phyloP scores from a whole-genome alignment of 768 basidiomycete genomes.

The Pleurotus cornucopiae region DNA sequence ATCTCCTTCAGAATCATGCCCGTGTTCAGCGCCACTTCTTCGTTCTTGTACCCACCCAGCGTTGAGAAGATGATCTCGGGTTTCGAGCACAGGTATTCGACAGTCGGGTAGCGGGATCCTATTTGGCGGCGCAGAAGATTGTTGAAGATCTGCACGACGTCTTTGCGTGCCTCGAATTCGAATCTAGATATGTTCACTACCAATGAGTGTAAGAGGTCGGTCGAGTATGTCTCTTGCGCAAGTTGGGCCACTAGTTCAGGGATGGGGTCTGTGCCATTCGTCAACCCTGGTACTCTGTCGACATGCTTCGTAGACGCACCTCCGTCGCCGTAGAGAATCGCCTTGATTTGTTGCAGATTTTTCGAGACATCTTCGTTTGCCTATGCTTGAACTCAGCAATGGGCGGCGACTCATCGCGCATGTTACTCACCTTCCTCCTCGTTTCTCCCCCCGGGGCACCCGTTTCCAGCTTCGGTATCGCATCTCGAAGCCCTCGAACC shows the following conservation, averaged over 20 bases:
- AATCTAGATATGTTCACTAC: slow-evolving; percentile 80
- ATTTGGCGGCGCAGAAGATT: slow-evolving; percentile 88
- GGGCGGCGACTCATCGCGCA: too few species aligned
- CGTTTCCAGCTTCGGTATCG: slow-evolving; percentile 71
- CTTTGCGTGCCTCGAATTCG: slow-evolving; percentile 92
- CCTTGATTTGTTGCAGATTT: slow-evolving; percentile 87
- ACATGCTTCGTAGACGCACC: slow-evolving; percentile 40
- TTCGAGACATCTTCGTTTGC: slow-evolving; percentile 87
- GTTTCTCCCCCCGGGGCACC: slow-evolving; percentile 73
- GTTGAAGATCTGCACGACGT: slow-evolving; percentile 85
- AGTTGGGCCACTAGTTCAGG: slow-evolving; percentile 92
- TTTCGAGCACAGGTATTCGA: slow-evolving; percentile 84
- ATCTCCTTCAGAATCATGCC: slow-evolving; percentile 98
- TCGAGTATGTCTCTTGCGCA: slow-evolving; percentile 92
- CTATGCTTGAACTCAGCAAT: slow-evolving; percentile 30
- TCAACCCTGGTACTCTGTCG: slow-evolving; percentile 3
- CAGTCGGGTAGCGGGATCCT: slow-evolving; percentile 91
- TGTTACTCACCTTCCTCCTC: slow-evolving; percentile 65
- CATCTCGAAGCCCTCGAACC: slow-evolving; percentile 76
- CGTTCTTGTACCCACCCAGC: slow-evolving; percentile 89
- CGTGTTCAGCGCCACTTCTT: slow-evolving; percentile 94
- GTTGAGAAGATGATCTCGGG: slow-evolving; percentile 76
- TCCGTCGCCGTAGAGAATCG: slow-evolving; percentile 81
- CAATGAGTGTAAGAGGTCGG: slow-evolving; percentile 78
- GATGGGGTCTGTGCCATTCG: slow-evolving; percentile 54